Base-by-base conservation (phyloP, 495 filamentous ascomycete species). In the Hypomontagnella monticulosa region DNA sequence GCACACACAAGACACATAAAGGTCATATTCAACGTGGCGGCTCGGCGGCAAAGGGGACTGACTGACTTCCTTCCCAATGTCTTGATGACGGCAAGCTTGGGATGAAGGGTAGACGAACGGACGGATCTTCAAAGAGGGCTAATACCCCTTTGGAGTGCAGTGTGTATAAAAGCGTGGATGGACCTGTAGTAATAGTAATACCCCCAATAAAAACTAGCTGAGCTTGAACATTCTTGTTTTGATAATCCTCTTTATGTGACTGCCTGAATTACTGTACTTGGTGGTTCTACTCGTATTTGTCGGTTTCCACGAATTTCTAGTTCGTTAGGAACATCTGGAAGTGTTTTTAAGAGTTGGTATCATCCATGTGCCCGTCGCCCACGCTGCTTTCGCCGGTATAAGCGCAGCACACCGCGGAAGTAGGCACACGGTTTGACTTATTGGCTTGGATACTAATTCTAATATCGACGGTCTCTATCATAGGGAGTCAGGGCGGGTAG, bases 161-260 rank as follows among this genome's bases (percentile, higher is more conserved):
- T 50, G 58, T 68, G 59, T 68, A 68, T 59, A 68, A 60, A 63
- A 49, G 34, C 20, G 30, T 33, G 65, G 65, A 67, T 67, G 64
- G 51, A 61, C 44, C 43, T 69, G 68, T 66, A 69, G 63, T 71
- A 71, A 73, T 73, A 73, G 61, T 73, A 71, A 71, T 73, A 69
- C 68, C 63, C 63, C 61, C 33, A 67, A 70, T 61, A 56, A 67
- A 57, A 63, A 46, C 41, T 50, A 53, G 48, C 58, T 53, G 67
- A 67, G 63, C 67, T 71, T 71, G 56, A 64, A 38, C 38, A 49
- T 57, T 55, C 41, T 47, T 27, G 16, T 27, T 6, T 27, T 27
- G 23, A 40, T 23, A n/a, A 38, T 43, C 10, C 23, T 20, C n/a
- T 52, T 27, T 11, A 23, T 1, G 2, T 15, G 20, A 0, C 3